Evolutionary conservation across 345 rosid species (phyloP).

Genomic region (Syzygium jambos): DNA sequence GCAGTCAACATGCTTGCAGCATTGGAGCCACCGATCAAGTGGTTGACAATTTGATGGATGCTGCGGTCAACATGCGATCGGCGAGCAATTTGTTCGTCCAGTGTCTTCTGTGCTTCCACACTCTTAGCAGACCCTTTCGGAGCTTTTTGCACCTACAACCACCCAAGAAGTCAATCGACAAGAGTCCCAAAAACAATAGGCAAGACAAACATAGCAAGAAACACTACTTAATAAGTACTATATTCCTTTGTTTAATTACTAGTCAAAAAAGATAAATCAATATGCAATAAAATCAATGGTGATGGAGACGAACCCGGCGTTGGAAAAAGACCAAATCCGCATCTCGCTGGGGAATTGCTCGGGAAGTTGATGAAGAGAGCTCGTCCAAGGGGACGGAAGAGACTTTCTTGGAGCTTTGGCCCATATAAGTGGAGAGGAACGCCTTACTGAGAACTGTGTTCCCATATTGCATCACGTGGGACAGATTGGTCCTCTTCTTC

Average conservation of each 20-base stretch:
- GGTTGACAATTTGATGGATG: conserved; percentile 13
- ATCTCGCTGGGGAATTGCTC: conserved; percentile 19
- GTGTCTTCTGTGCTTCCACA: conserved; percentile 27
- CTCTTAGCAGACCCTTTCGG: conserved; percentile 24
- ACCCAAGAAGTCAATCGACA: not conserved
- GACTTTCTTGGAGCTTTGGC: conserved; percentile 16
- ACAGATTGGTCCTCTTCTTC: conserved; percentile 29
- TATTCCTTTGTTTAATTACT: not conserved
- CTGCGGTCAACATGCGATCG: conserved; percentile 30
- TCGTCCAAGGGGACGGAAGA: conserved; percentile 7
- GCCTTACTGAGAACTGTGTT: conserved; percentile 10
- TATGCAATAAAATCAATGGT: not conserved
- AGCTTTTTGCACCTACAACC: conserved; percentile 23
- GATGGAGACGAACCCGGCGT: not conserved
- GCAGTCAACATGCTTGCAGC: not conserved
- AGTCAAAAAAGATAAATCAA: not conserved
- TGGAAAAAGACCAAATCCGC: conserved; percentile 29
- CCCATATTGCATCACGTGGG: conserved; percentile 63
- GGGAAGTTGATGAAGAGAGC: not conserved
- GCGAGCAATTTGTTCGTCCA: conserved; percentile 8
- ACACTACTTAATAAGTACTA: not conserved
- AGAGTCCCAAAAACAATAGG: not conserved
- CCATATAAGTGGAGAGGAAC: conserved; percentile 27
- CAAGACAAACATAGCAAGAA: not conserved
- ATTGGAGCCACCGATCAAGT: conserved; percentile 10